Percentiles rank a stretch among this genome's conserved stretches.
These are phyloP conservation scores for Neolentinus lepideus DNA, from an alignment of 1,284 basidiomycete species.

Conservation along the genomic window DNA sequence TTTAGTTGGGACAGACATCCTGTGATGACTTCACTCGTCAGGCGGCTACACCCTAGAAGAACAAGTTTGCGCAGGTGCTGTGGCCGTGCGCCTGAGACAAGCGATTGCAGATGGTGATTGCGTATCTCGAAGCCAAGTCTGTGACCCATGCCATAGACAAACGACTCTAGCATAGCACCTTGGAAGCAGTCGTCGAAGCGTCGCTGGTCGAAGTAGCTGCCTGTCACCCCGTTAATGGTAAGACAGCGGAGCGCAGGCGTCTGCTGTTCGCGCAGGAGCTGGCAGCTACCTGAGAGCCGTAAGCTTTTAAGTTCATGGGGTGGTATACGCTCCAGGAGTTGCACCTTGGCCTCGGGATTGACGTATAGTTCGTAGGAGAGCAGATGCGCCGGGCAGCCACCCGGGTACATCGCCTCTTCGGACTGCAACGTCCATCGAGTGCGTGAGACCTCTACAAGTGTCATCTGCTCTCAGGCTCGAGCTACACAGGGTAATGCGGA, in stretches of 20 bases:
- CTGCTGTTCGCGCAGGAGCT: conserved; percentile 10
- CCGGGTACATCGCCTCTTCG: conserved; percentile 33
- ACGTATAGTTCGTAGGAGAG: conserved; percentile 28
- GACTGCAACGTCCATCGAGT: conserved; percentile 13
- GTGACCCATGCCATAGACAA: conserved; percentile 27
- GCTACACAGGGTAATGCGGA: background rate
- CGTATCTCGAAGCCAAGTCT: conserved; percentile 31
- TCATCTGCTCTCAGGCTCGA: background rate
- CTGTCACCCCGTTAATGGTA: conserved; percentile 25
- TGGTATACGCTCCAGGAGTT: conserved; percentile 23
- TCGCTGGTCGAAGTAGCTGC: conserved; percentile 29
- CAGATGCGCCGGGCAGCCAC: conserved; percentile 14
- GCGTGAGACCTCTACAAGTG: background rate
- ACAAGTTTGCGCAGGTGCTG: conserved; percentile 26
- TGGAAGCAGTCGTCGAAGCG: conserved; percentile 21
- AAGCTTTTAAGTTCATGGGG: conserved; percentile 19
- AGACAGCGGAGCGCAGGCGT: conserved; percentile 24
- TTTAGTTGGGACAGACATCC: conserved; percentile 21
- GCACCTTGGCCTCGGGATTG: conserved; percentile 20
- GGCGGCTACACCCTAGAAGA: conserved; percentile 26
- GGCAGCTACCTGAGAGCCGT: conserved; percentile 30
- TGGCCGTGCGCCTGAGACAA: conserved; percentile 18
- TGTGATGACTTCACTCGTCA: conserved; percentile 24
- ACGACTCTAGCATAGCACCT: conserved; percentile 22
- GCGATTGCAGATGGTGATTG: conserved; percentile 25